A percentile compares a stretch with the other conserved stretches of the same genome.
Evolutionary conservation across 306 rosid species (phyloP).

Genomic region (Pyrus bretschneideri): DNA sequence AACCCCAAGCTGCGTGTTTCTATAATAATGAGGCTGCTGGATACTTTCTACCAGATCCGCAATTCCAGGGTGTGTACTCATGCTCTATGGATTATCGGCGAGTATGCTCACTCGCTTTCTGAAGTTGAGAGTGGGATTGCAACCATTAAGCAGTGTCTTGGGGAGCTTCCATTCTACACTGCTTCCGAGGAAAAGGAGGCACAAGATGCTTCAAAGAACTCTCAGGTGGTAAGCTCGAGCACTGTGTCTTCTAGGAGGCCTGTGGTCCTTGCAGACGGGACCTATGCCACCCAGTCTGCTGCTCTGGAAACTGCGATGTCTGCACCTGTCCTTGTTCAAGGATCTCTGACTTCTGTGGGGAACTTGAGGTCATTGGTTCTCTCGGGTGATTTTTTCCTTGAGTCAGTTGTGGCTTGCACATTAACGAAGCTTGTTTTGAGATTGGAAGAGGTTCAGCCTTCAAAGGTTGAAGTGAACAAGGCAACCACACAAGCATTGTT

Average conservation of each 20-base stretch:
- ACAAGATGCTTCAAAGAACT: slow-evolving; percentile 50
- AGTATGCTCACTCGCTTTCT: slow-evolving; percentile 80
- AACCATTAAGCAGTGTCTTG: slow-evolving; percentile 81
- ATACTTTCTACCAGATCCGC: slow-evolving; percentile 89
- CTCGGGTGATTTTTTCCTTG: slow-evolving; percentile 90
- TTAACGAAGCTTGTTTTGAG: slow-evolving; percentile 81
- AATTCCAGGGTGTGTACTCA: slow-evolving; percentile 87
- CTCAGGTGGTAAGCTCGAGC: slow-evolving; percentile 53
- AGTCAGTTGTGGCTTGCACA: slow-evolving; percentile 82
- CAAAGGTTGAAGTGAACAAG: slow-evolving; percentile 75
- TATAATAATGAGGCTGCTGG: slow-evolving; percentile 79
- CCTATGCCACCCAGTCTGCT: slow-evolving; percentile 99
- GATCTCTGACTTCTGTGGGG: slow-evolving; percentile 64
- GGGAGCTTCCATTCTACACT: slow-evolving; percentile 86
- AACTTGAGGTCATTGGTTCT: slow-evolving; percentile 91
- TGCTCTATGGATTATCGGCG: slow-evolving; percentile 97
- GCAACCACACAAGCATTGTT: slow-evolving; percentile 57
- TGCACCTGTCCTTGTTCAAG: slow-evolving; percentile 75
- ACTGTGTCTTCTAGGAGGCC: slow-evolving; percentile 90
- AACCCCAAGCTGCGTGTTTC: slow-evolving; percentile 88
- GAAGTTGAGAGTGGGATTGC: slow-evolving; percentile 85
- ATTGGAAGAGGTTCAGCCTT: slow-evolving; percentile 90
- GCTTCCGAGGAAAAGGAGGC: slow-evolving; percentile 69
- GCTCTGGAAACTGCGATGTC: slow-evolving; percentile 89
- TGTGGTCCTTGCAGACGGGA: slow-evolving; percentile 90